phyloP scores from a whole-genome alignment of 2,329 filamentous ascomycete genomes.

The Botrytis paeoniae region DNA sequence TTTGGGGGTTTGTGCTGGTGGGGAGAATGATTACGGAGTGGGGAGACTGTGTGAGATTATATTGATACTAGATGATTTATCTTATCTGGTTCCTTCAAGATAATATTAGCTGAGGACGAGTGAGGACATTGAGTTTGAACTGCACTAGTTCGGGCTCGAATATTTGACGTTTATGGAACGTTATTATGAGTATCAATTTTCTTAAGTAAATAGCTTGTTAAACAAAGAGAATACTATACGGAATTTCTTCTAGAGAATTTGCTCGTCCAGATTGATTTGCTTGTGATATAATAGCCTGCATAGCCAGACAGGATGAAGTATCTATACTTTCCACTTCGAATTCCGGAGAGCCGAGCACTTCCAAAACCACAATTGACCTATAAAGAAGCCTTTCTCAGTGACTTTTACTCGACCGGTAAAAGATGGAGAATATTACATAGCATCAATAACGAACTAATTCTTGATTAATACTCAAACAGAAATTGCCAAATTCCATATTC shows the following conservation, averaged over 20 bases:
- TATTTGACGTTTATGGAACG: not conserved
- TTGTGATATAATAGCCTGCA: not conserved
- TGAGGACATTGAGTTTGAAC: fast-evolving
- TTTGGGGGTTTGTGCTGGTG: conserved; percentile 7
- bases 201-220: not conserved
- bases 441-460: not conserved
- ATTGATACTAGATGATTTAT: not conserved
- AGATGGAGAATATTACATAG: not conserved
- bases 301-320: not conserved
- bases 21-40: not conserved
- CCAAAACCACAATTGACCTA: not conserved
- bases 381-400: not conserved
- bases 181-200: not conserved
- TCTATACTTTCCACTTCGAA: not conserved
- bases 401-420: not conserved
- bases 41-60: not conserved
- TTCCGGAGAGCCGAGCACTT: not conserved
- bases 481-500: not conserved
- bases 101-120: not conserved
- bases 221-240: not conserved
- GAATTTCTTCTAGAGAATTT: not conserved
- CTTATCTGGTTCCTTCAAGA: not conserved
- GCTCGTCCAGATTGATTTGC: not conserved
- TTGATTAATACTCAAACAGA: not conserved
- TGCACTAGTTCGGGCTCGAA: not conserved